Conservation (phyloP, 352 stramenopile genomes). For the Globisporangium splendens region DNA sequence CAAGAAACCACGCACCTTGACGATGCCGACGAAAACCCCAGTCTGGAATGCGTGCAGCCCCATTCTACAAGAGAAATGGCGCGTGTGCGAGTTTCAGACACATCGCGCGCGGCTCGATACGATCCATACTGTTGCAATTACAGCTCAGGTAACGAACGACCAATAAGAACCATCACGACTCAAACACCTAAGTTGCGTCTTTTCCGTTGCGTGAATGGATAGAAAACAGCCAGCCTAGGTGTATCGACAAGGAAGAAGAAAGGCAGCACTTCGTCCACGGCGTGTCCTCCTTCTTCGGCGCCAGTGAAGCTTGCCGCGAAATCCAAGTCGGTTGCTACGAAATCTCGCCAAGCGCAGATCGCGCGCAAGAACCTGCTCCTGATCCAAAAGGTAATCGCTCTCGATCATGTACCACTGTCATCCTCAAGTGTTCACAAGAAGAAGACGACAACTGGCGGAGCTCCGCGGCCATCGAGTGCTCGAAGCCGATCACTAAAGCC, state of each 20-base stretch:
- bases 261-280: conserved; percentile 2
- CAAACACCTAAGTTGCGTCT: too few species aligned
- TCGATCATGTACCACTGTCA: conserved; percentile 21
- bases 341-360: conserved; percentile 48
- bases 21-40: conserved; percentile 20
- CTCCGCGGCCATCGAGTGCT: conserved; percentile 1
- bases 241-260: background rate
- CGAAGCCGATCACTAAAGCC: conserved; percentile 25
- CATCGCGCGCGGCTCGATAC: conserved; percentile 47
- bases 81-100: conserved; percentile 28
- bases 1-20: too few species aligned
- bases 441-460: background rate
- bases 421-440: conserved; percentile 3
- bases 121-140: conserved; percentile 21
- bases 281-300: background rate
- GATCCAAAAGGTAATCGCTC: conserved; percentile 54
- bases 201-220: background rate
- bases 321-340: conserved; percentile 42
- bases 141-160: too few species aligned
- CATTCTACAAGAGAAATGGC: conserved; percentile 40
- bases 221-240: background rate
- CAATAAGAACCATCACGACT: too few species aligned
- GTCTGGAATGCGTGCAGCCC: conserved; percentile 45
- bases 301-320: conserved; percentile 15
- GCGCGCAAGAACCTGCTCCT: conserved; percentile 53